Evolutionary conservation across 2,329 filamentous ascomycete species (phyloP), one percentile per base, ranked within the genome.

Genomic region (Bipolaris cookei): DNA sequence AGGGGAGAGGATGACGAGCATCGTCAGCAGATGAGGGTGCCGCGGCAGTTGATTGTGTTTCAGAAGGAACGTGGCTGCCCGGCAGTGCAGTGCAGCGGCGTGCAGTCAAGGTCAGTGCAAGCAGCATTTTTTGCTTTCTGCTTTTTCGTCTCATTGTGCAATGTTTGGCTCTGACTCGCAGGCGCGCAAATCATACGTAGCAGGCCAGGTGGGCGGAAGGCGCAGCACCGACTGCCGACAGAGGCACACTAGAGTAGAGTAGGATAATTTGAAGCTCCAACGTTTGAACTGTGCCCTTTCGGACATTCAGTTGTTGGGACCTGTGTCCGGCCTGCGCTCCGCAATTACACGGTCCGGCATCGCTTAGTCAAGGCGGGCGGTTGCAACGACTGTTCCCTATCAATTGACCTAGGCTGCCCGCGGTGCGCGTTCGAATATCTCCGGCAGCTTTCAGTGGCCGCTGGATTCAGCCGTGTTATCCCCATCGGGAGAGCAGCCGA

Each of bases 401-500:
- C 67, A 67, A 62, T 54, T 43, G 16, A 58, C n/a, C 18, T 63
- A 62, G 63, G 63, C 58, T 65, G 58, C 53, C 56, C 30, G 66
- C 60, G 56, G 60, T 63, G 61, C 52, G 61, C 62, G 52, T 62
- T 62, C 53, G 62, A 69, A 69, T 67, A 67, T 70, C 68, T 75
- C 73, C 73, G 73, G 54, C 43, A 30, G 41, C 63, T 34, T 44
- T 71, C 64, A 75, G 53, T 75, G 73, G 73, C 61, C 56, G 47
- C n/a, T 30, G 13, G 46, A 67, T 72, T 73, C 67, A 71, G 70
- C 71, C 72, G 71, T 72, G 67, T 66, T 65, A 67, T 74, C 65
- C 69, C 70, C 70, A 75, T 76, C 73, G 70, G 70, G 67, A 65
- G 56, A 62, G 62, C 67, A 68, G 69, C 69, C 72, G 70, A 63